These are phyloP conservation scores for Streptanthus diversifolius DNA, from an alignment of 345 rosid species.

Conservation along the genomic window DNA sequence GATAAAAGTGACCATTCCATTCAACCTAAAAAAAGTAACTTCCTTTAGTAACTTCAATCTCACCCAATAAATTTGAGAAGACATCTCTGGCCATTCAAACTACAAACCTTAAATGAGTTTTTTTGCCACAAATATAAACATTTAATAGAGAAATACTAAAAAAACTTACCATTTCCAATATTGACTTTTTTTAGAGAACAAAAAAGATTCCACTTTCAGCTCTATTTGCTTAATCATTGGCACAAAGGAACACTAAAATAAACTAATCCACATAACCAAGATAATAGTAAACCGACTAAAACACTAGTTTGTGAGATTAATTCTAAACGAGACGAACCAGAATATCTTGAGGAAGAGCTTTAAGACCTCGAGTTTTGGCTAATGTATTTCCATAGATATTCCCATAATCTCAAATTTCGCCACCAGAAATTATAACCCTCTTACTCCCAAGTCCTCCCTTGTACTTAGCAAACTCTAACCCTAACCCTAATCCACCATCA, in stretches of 20 bases:
- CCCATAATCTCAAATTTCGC: not conserved
- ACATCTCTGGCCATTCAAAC: not conserved
- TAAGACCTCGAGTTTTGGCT: too few species aligned
- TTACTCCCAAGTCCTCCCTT: slow-evolving; percentile 55
- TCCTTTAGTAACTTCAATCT: not conserved
- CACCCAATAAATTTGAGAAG: not conserved
- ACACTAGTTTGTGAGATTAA: too few species aligned
- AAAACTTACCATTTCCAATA: not conserved
- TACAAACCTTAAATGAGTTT: not conserved
- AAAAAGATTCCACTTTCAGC: not conserved
- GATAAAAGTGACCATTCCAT: not conserved
- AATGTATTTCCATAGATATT: too few species aligned
- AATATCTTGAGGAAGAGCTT: too few species aligned
- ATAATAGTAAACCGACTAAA: too few species aligned
- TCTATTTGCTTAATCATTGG: not conserved
- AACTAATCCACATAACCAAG: not conserved
- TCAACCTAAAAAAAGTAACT: not conserved
- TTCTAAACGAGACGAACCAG: too few species aligned
- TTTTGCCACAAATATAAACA: not conserved
- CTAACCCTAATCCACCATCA: slow-evolving; percentile 17
- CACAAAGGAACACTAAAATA: not conserved
- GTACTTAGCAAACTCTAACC: slow-evolving; percentile 40
- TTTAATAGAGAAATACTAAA: not conserved
- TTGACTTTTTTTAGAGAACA: not conserved
- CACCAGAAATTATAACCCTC: slow-evolving; percentile 42